Evolutionary conservation across 768 basidiomycete species (phyloP).

Genomic region (Mycena filopes): DNA sequence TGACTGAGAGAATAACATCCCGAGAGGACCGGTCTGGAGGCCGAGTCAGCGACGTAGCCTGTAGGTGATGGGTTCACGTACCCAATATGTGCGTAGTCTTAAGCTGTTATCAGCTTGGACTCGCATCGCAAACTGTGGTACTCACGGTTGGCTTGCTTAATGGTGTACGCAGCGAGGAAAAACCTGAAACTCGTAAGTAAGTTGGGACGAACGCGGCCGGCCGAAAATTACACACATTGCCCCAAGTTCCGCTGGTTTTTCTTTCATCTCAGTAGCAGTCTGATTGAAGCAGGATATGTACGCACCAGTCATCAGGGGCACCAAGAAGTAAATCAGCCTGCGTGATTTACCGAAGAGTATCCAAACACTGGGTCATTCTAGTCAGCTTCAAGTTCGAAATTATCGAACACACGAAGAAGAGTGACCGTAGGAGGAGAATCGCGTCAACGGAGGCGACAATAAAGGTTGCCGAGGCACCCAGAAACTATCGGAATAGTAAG

Average conservation of each 20-base stretch:
- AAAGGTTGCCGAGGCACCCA: conserved; percentile 19
- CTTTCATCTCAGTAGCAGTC: too few relatives aligned
- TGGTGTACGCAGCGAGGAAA: conserved; percentile 11
- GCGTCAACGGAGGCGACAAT: conserved; percentile 14
- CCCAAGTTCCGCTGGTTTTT: conserved; percentile 14
- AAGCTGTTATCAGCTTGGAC: too few relatives aligned
- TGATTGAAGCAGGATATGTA: too few relatives aligned
- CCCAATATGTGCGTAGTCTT: conserved; percentile 24
- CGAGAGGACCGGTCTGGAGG: not conserved
- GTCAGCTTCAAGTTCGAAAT: too few relatives aligned
- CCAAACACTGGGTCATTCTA: conserved; percentile 9
- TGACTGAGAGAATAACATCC: conserved; percentile 20
- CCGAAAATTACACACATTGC: conserved; percentile 7
- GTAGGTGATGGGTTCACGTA: not conserved
- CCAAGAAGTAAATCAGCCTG: conserved; percentile 12
- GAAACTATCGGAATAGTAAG: not conserved
- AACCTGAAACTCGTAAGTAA: conserved; percentile 1
- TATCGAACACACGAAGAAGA: too few relatives aligned
- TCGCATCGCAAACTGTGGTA: too few relatives aligned
- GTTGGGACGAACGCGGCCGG: too few relatives aligned
- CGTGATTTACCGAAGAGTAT: conserved; percentile 17
- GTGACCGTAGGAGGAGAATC: conserved; percentile 16
- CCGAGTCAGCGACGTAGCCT: not conserved
- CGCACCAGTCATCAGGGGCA: conserved; percentile 14
- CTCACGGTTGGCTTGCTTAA: conserved; percentile 4